Conservation (phyloP, 768 basidiomycete genomes). For the Boletus huronensis region DNA sequence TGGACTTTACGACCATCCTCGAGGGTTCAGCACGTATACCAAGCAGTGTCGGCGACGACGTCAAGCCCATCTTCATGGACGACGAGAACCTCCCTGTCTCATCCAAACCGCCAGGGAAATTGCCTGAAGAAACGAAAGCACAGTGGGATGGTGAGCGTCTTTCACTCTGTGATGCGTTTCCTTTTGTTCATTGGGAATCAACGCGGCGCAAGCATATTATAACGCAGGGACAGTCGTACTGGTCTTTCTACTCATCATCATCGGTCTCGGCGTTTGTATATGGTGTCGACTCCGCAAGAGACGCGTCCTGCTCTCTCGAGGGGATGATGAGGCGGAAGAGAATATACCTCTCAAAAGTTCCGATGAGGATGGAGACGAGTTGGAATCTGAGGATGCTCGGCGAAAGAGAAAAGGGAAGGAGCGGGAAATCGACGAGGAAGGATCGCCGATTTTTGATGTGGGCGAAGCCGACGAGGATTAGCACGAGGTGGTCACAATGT, state of each 20-base stretch:
- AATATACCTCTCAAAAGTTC: conserved; percentile 59
- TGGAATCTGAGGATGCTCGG: conserved; percentile 38
- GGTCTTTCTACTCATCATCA: conserved; percentile 71
- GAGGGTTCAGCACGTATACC: conserved; percentile 81
- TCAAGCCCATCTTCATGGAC: conserved; percentile 62
- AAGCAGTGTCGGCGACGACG: conserved; percentile 69
- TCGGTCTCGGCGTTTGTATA: conserved; percentile 68
- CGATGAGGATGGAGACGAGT: conserved; percentile 37
- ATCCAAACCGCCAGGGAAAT: conserved; percentile 44
- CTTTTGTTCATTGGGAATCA: background rate
- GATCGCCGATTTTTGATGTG: conserved; percentile 52
- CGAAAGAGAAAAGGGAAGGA: conserved; percentile 48
- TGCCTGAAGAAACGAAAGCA: conserved; percentile 74
- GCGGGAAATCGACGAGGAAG: conserved; percentile 34
- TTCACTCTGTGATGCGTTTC: background rate
- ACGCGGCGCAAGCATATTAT: conserved; percentile 68
- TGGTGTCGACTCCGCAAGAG: conserved; percentile 58
- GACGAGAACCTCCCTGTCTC: conserved; percentile 38
- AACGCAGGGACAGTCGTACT: conserved; percentile 86
- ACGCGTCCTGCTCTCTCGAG: conserved; percentile 25
- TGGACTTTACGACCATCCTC: conserved; percentile 78
- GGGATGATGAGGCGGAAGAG: conserved; percentile 47
- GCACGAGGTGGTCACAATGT: conserved; percentile 16
- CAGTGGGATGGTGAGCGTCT: conserved; percentile 79
- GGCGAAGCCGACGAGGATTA: conserved; percentile 49